phyloP scores from a whole-genome alignment of 805 yeast species.

The Candida suzukii region DNA sequence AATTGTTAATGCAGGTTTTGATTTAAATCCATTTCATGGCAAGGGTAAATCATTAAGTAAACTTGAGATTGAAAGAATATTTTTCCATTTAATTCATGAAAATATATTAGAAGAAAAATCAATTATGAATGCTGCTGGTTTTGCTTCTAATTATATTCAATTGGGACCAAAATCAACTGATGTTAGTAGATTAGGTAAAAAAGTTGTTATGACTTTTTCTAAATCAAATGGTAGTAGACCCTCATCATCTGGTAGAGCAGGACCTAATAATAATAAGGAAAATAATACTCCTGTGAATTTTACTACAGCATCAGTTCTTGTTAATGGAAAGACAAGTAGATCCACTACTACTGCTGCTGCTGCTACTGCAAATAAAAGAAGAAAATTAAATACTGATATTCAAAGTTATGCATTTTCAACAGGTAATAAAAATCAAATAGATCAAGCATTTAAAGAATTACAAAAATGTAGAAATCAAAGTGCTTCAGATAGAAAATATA shows the following conservation, averaged over 20 bases:
- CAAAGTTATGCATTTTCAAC: slow-evolving; percentile 6
- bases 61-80: slow-evolving; percentile 72
- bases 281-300: not conserved
- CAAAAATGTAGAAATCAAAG: slow-evolving; percentile 33
- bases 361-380: not conserved
- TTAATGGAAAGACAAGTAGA: not conserved
- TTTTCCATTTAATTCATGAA: slow-evolving; percentile 67
- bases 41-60: slow-evolving; percentile 57
- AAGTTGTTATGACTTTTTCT: slow-evolving; percentile 47
- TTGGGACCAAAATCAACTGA: slow-evolving; percentile 49
- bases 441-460: slow-evolving; percentile 25
- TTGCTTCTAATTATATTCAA: slow-evolving; percentile 68
- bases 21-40: slow-evolving; percentile 58
- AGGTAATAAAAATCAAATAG: slow-evolving; percentile 21
- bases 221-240: slow-evolving; percentile 2
- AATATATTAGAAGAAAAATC: slow-evolving; percentile 65
- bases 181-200: slow-evolving; percentile 37
- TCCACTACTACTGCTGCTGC: not conserved
- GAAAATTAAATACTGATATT: not conserved
- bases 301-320: not conserved
- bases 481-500: slow-evolving; percentile 33
- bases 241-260: not conserved
- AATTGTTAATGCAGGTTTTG: slow-evolving; percentile 57
- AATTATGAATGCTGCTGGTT: slow-evolving; percentile 68
- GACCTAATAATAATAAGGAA: not conserved